phyloP scores from a whole-genome alignment of 805 yeast species.

The Candida lessepsii region DNA sequence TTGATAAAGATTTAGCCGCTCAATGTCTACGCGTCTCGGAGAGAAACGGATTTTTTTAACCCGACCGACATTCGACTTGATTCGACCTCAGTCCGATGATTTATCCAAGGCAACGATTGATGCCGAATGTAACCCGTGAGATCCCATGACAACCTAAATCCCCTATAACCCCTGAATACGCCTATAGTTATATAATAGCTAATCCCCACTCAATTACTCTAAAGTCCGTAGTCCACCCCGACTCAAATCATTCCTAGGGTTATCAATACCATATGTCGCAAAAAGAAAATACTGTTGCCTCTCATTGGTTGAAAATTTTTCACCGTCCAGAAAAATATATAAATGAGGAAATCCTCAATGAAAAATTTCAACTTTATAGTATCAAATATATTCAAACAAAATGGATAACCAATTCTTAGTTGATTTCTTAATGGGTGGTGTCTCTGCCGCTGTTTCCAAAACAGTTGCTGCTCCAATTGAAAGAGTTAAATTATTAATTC shows the following conservation, averaged over 20 bases:
- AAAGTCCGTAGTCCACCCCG: not conserved
- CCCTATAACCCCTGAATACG: no score
- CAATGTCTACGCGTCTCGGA: conserved; percentile 7
- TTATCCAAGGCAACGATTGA: no score
- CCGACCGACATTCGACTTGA: conserved; percentile 9
- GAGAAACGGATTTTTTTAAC: conserved; percentile 6
- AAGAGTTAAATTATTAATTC: conserved; percentile 94
- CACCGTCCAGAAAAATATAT: conserved; percentile 15
- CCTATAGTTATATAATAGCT: no score
- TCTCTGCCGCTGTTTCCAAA: conserved; percentile 97
- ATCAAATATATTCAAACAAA: conserved; percentile 11
- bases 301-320: conserved; percentile 15
- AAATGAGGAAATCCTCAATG: conserved; percentile 12
- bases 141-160: no score
- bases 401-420: conserved; percentile 17
- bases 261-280: not conserved
- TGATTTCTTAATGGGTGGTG: conserved; percentile 80
- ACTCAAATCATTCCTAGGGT: not conserved
- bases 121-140: no score
- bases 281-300: conserved; percentile 3
- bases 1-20: conserved; percentile 1
- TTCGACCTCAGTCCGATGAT: conserved; percentile 1
- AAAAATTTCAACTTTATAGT: conserved; percentile 14
- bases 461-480: conserved; percentile 98
- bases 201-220: not conserved